phyloP scores from a whole-genome alignment of 345 rosid genomes.

The Erucastrum elatum region DNA sequence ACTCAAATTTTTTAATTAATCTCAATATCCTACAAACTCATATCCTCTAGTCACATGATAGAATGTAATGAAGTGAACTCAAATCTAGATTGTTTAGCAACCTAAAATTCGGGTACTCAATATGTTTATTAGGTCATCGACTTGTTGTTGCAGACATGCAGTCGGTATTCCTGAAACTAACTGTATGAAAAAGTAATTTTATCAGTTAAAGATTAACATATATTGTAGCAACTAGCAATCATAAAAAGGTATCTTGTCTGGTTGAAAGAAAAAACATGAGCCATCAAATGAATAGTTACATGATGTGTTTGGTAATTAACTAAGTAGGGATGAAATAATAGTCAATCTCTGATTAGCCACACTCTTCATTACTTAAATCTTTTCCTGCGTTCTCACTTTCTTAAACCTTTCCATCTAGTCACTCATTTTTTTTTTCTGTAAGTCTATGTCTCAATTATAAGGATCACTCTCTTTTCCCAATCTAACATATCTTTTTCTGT shows the following conservation, averaged over 20 bases:
- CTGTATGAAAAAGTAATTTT: neutral
- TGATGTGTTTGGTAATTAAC: neutral
- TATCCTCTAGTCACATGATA: too few species aligned
- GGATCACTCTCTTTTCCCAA: constrained; percentile 29
- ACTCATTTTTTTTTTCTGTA: neutral
- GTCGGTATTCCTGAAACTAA: neutral
- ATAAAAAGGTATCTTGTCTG: neutral
- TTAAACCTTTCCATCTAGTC: constrained; percentile 9
- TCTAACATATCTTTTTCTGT: constrained; percentile 14
- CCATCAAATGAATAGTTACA: neutral
- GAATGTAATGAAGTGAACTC: too few species aligned
- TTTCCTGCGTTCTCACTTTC: constrained; percentile 10
- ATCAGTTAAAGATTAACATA: neutral
- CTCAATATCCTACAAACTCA: too few species aligned
- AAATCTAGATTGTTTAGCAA: too few species aligned
- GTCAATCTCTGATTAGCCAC: constrained; percentile 32
- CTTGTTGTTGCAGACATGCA: neutral
- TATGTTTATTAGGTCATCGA: neutral
- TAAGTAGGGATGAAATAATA: constrained; percentile 6
- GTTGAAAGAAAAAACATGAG: neutral
- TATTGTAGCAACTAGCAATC: neutral
- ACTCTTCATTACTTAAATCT: constrained; percentile 4
- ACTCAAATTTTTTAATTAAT: too few species aligned
- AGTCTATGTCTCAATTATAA: constrained; percentile 30
- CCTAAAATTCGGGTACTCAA: too few species aligned